These are phyloP conservation scores for Cytospora chrysosperma DNA, from an alignment of 2,329 filamentous ascomycete species.

Conservation along the genomic window DNA sequence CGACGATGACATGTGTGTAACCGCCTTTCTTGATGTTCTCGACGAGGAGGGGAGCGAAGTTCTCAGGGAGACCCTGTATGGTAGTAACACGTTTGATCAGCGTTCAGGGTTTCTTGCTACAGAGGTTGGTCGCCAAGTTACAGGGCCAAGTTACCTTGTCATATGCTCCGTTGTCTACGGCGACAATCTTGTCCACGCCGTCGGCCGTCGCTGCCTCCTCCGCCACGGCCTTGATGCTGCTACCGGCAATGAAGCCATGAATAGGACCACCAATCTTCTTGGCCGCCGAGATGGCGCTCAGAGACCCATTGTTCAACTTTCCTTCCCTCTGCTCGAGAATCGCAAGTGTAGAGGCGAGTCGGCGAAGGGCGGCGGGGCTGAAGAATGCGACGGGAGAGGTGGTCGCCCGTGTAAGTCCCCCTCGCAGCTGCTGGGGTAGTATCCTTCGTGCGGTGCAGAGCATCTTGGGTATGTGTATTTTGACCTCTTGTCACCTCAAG, in stretches of 20 bases:
- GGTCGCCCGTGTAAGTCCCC: constrained; percentile 24
- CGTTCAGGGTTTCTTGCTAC: background rate
- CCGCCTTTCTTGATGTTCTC: constrained; percentile 97
- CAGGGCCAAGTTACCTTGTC: constrained; percentile 65
- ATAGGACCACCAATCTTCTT: constrained; percentile 82
- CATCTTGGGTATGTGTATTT: constrained; percentile 11
- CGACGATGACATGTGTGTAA: constrained; percentile 87
- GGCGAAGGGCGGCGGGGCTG: constrained; percentile 56
- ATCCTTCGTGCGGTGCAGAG: constrained; percentile 22
- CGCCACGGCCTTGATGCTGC: constrained; percentile 71
- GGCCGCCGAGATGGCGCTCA: constrained; percentile 83
- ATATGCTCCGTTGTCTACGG: constrained; percentile 84
- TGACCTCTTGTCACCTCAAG: constrained; percentile 3
- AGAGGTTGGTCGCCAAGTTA: background rate
- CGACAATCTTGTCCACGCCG: constrained; percentile 88
- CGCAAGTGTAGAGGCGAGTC: constrained; percentile 83
- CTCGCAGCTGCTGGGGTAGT: constrained; percentile 22
- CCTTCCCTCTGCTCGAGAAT: constrained; percentile 92
- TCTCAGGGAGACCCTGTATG: constrained; percentile 79
- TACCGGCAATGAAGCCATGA: constrained; percentile 84
- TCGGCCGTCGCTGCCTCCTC: constrained; percentile 85
- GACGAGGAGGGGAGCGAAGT: constrained; percentile 85
- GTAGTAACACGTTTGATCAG: background rate
- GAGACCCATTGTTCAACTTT: constrained; percentile 76
- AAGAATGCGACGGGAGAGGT: constrained; percentile 33